Conservation (phyloP, 2,329 filamentous ascomycete species). For the Blastomyces percursus region DNA sequence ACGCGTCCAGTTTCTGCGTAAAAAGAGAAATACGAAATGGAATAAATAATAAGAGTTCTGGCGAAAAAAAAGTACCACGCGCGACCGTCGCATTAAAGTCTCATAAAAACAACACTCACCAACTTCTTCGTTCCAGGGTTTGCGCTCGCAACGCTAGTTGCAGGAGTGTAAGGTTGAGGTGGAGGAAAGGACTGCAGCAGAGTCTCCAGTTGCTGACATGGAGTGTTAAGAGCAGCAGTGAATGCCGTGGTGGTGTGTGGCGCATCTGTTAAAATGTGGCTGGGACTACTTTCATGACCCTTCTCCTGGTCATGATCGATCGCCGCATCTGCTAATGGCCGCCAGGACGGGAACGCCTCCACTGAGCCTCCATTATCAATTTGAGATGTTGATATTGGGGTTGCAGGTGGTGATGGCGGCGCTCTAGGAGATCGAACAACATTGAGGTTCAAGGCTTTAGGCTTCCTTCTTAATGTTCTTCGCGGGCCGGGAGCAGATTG, state of each 20-base stretch:
- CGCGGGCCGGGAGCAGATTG: conserved; percentile 3
- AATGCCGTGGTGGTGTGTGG: not conserved
- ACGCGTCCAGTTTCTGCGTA: not conserved
- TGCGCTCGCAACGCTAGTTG: not conserved
- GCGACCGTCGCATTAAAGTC: not conserved
- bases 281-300: not conserved
- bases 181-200: not conserved
- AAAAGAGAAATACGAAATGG: not conserved
- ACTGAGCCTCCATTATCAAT: not conserved
- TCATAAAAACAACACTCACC: conserved; percentile 10
- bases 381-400: conserved; percentile 6
- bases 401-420: conserved; percentile 14
- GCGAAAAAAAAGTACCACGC: not conserved
- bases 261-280: not conserved
- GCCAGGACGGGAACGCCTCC: not conserved
- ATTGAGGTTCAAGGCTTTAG: conserved; percentile 14
- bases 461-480: conserved; percentile 14
- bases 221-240: not conserved
- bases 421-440: conserved; percentile 3
- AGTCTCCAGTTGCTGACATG: not conserved
- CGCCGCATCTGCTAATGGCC: not conserved
- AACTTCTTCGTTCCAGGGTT: conserved; percentile 6
- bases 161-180: not conserved
- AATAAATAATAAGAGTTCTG: not conserved
- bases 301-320: not conserved